Evolutionary conservation across 2,329 filamentous ascomycete species (phyloP), one percentile per base, ranked within the genome.

Genomic region (Xylariales sp.): DNA sequence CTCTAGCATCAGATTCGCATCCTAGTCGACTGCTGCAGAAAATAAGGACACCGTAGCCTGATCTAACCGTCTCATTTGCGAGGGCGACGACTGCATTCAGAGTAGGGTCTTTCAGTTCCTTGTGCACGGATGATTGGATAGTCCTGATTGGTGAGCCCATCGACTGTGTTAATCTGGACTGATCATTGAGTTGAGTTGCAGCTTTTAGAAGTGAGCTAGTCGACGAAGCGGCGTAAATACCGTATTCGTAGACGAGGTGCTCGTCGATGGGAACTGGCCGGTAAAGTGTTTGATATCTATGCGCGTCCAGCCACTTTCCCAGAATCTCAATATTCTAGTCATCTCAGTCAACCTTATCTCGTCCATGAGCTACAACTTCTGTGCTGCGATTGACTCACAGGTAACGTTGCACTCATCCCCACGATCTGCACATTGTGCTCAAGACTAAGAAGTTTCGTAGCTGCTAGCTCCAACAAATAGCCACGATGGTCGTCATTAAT

Each of bases 321-420:
- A 89, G 68, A 21, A 86, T 56, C 41, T 79, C 71, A 37, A 84
- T 82, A 53, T 89, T 88, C 82, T 86, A 46, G 5, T 46, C 28
- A 8, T n/a, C 11, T n/a, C 4, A 27, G 7, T 27, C 7, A 27
- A 8, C 7, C n/a, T 8, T n/a, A n/a, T n/a, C n/a, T n/a, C n/a
- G n/a, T n/a, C n/a, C n/a, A n/a, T n/a, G n/a, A n/a, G n/a, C n/a
- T n/a, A n/a, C n/a, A n/a, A n/a, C n/a, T n/a, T n/a, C n/a, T n/a
- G n/a, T n/a, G n/a, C n/a, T n/a, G 5, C 28, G 16, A 25, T 34
- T 15, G 4, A 61, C 73, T 53, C 64, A 86, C 83, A 41, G 82
- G 80, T 34, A 90, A 67, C 1, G 86, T 89, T 4, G 86, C 86
- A 52, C 86, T 89, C 86, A 90, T 89, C 50, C 83, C 85, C 44